A percentile compares a stretch with the other conserved stretches of the same genome.
These are phyloP conservation scores for Botrytis hyacinthi DNA, from an alignment of 2,329 filamentous ascomycete species.

Conservation along the genomic window DNA sequence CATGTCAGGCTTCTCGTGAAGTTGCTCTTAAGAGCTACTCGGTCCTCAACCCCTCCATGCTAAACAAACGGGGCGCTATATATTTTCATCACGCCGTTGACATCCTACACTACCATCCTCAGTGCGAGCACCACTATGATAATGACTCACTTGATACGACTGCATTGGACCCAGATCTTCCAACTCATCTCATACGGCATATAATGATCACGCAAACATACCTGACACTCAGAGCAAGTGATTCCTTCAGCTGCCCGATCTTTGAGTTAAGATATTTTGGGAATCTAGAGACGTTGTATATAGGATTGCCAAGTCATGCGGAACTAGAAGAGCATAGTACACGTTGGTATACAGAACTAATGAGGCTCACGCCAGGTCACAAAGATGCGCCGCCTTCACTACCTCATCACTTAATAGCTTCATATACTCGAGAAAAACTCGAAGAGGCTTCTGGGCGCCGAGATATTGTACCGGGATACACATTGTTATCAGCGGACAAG, in stretches of 20 bases:
- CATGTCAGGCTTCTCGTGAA: conserved; percentile 6
- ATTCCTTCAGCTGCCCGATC: conserved; percentile 12
- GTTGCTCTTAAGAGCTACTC: conserved; percentile 3
- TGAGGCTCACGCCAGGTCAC: neutral
- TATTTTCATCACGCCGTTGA: conserved; percentile 8
- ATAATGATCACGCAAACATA: conserved; percentile 17
- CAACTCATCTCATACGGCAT: conserved; percentile 3
- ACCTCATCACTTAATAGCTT: neutral
- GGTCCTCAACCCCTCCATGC: neutral
- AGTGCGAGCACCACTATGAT: neutral
- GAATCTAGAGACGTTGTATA: conserved; percentile 7
- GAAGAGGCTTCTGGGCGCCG: neutral
- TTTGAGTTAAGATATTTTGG: neutral
- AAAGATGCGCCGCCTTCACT: neutral
- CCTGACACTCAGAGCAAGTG: neutral
- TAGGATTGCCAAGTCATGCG: conserved; percentile 1
- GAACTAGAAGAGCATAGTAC: neutral
- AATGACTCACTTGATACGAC: neutral
- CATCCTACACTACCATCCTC: conserved; percentile 9
- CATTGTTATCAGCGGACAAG: neutral
- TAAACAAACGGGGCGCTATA: neutral
- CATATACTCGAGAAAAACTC: neutral
- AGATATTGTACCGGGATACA: conserved; percentile 6
- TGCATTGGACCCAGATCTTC: conserved; percentile 5
- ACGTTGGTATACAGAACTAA: conserved; percentile 8